These are phyloP conservation scores for Hyaloperonospora arabidopsidis DNA, from an alignment of 352 stramenopile species.

Conservation along the genomic window DNA sequence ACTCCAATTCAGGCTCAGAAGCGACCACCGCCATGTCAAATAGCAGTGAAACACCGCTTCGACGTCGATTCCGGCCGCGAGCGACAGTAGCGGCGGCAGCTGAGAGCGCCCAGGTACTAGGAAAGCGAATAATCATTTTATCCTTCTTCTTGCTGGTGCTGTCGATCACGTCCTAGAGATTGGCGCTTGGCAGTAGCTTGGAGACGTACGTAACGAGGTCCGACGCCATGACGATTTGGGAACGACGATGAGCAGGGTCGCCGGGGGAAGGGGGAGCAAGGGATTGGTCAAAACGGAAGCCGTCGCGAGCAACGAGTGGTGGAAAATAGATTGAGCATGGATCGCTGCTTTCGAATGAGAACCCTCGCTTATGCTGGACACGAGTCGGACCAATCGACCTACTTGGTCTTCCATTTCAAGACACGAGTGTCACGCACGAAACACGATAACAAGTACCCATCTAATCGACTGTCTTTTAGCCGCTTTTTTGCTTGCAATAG, in stretches of 20 bases:
- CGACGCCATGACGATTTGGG: conserved; percentile 26
- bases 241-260: background rate
- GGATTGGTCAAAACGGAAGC: background rate
- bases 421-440: too few species aligned
- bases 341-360: too few species aligned
- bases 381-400: too few species aligned
- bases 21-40: conserved; percentile 46
- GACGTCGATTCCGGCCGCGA: conserved; percentile 70
- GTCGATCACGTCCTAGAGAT: conserved; percentile 38
- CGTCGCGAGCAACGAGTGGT: too few species aligned
- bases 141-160: conserved; percentile 71
- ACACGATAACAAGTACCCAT: too few species aligned
- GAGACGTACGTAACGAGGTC: conserved; percentile 75
- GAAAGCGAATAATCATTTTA: conserved; percentile 33
- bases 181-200: conserved; percentile 53
- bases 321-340: too few species aligned
- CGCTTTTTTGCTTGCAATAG: too few species aligned
- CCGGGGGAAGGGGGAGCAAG: background rate
- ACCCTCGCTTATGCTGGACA: too few species aligned
- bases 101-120: conserved; percentile 44
- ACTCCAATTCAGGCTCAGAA: conserved; percentile 27
- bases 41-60: conserved; percentile 66
- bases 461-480: too few species aligned
- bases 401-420: too few species aligned
- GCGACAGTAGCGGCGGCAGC: conserved; percentile 46